A percentile compares a stretch with the other conserved stretches of the same genome.
These are phyloP conservation scores for Acanthamoeba culbertsoni DNA, from an alignment of 208 protist genomes.

Conservation along the genomic window DNA sequence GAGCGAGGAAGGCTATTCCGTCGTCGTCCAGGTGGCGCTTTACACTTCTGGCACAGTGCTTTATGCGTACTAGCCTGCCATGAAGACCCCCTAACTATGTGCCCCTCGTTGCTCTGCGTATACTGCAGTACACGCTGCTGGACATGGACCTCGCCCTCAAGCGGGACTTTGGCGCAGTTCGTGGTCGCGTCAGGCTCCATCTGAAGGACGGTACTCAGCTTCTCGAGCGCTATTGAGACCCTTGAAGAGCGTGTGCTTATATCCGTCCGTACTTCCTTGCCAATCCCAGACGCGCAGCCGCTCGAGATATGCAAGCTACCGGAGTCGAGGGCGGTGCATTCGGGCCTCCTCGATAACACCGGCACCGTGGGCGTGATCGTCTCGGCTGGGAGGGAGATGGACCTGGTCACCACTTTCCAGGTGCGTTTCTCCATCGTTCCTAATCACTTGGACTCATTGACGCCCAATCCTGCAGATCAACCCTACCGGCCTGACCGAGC, in stretches of 20 bases:
- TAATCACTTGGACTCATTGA: background rate
- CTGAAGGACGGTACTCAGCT: background rate
- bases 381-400: background rate
- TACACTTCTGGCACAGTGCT: background rate
- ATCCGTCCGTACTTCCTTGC: background rate
- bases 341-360: background rate
- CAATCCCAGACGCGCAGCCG: background rate
- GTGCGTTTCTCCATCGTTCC: background rate
- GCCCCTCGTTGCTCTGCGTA: background rate
- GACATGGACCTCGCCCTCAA: slow-evolving; percentile 7
- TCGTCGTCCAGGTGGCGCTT: background rate
- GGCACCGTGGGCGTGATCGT: background rate
- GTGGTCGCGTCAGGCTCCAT: background rate
- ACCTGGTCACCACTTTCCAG: background rate
- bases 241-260: background rate
- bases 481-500: background rate
- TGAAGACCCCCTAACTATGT: background rate
- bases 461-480: background rate
- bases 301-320: background rate
- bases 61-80: background rate
- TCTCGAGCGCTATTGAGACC: background rate
- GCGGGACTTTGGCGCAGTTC: background rate
- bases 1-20: background rate
- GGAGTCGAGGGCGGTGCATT: background rate
- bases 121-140: background rate